Base-by-base conservation (phyloP, 179 eudicot genomes). In the Beta lomatogona region DNA sequence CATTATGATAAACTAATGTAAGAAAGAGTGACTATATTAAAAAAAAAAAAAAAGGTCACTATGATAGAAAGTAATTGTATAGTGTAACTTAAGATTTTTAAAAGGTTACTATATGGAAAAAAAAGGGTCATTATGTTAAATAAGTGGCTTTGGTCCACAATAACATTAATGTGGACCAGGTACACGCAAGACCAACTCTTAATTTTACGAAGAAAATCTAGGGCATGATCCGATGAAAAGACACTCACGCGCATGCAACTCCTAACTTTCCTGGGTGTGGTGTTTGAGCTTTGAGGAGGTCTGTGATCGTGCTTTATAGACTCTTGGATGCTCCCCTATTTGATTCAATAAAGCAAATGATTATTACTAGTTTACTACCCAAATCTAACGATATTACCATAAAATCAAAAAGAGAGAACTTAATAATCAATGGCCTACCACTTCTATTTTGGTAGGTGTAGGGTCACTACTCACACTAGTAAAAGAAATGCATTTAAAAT, bases 291-390 rank as follows among this genome's bases (percentile, higher is more conserved):
- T 58, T 58, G 53, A 12, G 31, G 57, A 4, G 41, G n/a, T 41
- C 60, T 11, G 46, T 63, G 6, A 61, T 60, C 46, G 69, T 44
- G 69, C 77, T 76, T 76, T 13, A 61, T 76, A 63, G 41, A 21
- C 59, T 45, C 19, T 22, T 12, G 52, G n/a, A 45, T 76, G 44
- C 61, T 73, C 58, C 77, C 65, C 15, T n/a, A 76, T 6, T 61
- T 44, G 31, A 61, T 76, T 60, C 58, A 76, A 45, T 61, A 41
- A 61, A 48, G 71, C 79, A 76, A 25, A 76, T 76, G 58, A 76
- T 76, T 76, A 61, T 76, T 61, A 76, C n/a, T n/a, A n/a, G n/a
- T n/a, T n/a, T n/a, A n/a, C 45, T 18, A 36, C 12, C 45, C 36
- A 60, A 75, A 76, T 13, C 67, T 53, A 15, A 63, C 59, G 12